A percentile compares a stretch with the other conserved stretches of the same genome.
These are phyloP conservation scores for Punica granatum DNA, from an alignment of 345 rosid genomes.

Conservation along the genomic window DNA sequence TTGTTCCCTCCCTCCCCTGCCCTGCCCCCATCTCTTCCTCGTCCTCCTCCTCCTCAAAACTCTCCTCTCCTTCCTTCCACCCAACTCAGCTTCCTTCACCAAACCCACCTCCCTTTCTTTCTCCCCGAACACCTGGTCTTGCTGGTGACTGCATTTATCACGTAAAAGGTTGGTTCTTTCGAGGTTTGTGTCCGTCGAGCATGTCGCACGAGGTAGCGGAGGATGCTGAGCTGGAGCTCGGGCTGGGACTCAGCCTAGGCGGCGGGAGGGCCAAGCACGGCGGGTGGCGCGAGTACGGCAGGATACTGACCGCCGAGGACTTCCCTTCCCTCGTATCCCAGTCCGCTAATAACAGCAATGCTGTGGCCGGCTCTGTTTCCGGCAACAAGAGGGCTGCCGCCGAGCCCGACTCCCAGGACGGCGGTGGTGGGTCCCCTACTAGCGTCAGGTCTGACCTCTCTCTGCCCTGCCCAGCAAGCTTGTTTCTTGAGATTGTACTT, in stretches of 20 bases:
- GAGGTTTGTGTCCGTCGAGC: background rate
- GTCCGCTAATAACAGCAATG: background rate
- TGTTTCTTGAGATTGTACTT: background rate
- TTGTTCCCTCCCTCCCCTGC: background rate
- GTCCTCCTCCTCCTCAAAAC: background rate
- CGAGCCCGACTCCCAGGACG: conserved; percentile 2
- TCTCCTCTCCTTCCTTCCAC: background rate
- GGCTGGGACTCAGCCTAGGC: background rate
- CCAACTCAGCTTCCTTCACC: background rate
- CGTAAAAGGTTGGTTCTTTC: background rate
- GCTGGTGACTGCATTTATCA: background rate
- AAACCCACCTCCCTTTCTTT: background rate
- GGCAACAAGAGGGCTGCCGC: conserved; percentile 3
- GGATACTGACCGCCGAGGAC: conserved; percentile 7
- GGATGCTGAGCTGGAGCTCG: conserved; percentile 4
- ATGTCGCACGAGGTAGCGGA: background rate
- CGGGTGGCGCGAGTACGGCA: background rate
- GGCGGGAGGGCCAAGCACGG: background rate
- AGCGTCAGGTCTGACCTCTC: background rate
- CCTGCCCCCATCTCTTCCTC: background rate
- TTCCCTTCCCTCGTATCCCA: conserved; percentile 1
- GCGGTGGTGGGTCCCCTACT: conserved; percentile 4
- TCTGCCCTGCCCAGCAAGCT: background rate
- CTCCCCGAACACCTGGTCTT: background rate
- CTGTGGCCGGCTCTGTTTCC: background rate